Percentiles rank a stretch among this genome's conserved stretches.
These are phyloP conservation scores for Claviceps sp. DNA, from an alignment of 2,329 filamentous ascomycete species.

Conservation along the genomic window DNA sequence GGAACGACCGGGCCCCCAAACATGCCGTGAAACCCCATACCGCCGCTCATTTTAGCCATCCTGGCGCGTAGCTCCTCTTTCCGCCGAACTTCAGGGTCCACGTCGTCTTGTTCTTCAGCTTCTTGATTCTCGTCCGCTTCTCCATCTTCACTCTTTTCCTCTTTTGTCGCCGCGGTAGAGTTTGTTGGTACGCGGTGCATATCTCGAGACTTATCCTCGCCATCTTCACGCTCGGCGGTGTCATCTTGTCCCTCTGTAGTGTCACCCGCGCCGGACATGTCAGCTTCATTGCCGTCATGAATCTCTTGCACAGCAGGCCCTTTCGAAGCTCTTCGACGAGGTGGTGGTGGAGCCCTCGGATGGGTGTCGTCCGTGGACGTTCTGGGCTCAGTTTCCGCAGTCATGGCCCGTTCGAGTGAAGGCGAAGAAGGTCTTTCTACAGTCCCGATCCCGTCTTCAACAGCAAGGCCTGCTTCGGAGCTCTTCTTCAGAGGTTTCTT, in stretches of 20 bases:
- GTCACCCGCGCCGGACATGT: slow-evolving; percentile 51
- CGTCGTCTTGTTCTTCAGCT: slow-evolving; percentile 69
- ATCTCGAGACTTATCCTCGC: slow-evolving; percentile 42
- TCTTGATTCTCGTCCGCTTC: slow-evolving; percentile 46
- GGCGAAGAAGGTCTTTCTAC: slow-evolving; percentile 17
- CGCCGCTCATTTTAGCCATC: slow-evolving; percentile 98
- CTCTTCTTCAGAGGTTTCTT: slow-evolving; percentile 63
- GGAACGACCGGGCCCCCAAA: slow-evolving; percentile 63
- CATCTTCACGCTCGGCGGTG: slow-evolving; percentile 59
- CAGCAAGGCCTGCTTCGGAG: slow-evolving; percentile 28
- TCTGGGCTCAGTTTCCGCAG: slow-evolving; percentile 32
- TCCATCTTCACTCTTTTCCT: slow-evolving; percentile 42
- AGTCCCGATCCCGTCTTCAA: slow-evolving; percentile 15
- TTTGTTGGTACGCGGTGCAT: slow-evolving; percentile 24
- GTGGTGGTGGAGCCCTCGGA: slow-evolving; percentile 25
- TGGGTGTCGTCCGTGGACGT: slow-evolving; percentile 35
- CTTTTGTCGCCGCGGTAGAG: slow-evolving; percentile 27
- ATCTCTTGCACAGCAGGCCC: slow-evolving; percentile 28
- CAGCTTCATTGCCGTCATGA: slow-evolving; percentile 50
- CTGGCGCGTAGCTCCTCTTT: slow-evolving; percentile 81
- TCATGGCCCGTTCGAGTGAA: slow-evolving; percentile 31
- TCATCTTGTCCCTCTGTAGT: slow-evolving; percentile 49
- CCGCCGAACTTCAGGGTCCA: slow-evolving; percentile 75
- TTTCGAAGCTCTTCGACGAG: slow-evolving; percentile 40
- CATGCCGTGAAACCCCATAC: slow-evolving; percentile 94